A percentile compares a stretch with the other conserved stretches of the same genome.
phyloP scores from a whole-genome alignment of 192 early-diverging fungal genomes.

The Backusella mclennaniae region DNA sequence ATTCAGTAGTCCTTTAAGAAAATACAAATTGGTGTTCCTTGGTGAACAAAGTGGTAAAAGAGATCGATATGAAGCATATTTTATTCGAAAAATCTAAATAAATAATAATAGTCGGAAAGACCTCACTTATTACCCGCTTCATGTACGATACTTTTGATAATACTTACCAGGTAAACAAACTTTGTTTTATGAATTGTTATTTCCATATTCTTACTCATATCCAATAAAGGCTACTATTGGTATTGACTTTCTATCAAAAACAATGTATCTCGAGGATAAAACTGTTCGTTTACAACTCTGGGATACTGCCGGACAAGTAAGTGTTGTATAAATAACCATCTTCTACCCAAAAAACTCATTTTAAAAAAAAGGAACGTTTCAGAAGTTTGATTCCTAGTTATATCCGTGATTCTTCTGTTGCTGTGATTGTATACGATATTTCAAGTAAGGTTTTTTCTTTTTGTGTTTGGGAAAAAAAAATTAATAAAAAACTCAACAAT shows the following conservation, averaged over 20 bases:
- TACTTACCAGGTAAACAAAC: slow-evolving; percentile 75
- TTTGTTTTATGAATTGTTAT: no score
- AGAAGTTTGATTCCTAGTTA: slow-evolving; percentile 96
- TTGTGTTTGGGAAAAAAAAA: slow-evolving; percentile 41
- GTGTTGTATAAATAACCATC: not conserved
- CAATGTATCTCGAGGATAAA: slow-evolving; percentile 98
- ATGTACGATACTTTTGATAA: slow-evolving; percentile 99
- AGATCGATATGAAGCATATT: not conserved
- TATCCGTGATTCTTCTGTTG: slow-evolving; percentile 97
- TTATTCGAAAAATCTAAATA: not conserved
- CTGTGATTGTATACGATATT: slow-evolving; percentile 97
- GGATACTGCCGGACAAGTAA: slow-evolving; percentile 96
- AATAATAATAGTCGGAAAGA: slow-evolving; percentile 84
- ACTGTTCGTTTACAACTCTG: slow-evolving; percentile 97
- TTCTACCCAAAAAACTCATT: not conserved
- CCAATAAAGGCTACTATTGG: slow-evolving; percentile 89
- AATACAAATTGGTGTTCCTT: slow-evolving; percentile 99
- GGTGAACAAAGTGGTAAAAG: slow-evolving; percentile 96
- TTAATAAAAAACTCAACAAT: not conserved
- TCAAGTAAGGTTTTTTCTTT: slow-evolving; percentile 68
- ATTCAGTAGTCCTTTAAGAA: slow-evolving; percentile 66
- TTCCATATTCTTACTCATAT: not conserved
- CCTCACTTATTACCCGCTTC: slow-evolving; percentile 97
- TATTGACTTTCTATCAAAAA: slow-evolving; percentile 99
- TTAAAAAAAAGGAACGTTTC: slow-evolving; percentile 80